Evolutionary conservation across 306 rosid species (phyloP), one percentile per base, ranked within the genome.

Genomic region (Cercis canadensis): DNA sequence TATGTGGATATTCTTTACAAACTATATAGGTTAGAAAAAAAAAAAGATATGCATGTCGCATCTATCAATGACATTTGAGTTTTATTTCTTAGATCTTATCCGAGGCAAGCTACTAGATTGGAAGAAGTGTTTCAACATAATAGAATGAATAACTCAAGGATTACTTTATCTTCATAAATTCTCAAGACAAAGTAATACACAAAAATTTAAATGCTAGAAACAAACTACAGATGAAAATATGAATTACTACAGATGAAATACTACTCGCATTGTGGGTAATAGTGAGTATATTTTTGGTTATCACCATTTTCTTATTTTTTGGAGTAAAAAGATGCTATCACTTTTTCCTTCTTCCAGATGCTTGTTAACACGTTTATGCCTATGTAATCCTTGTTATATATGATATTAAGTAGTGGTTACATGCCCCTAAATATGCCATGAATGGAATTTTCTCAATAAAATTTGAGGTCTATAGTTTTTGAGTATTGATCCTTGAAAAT

Each of bases 101-200:
- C 16, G 21, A 44, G 31, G n/a, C 14, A 6, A 12, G 29, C 34
- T 6, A 1, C 32, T 72, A 50, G 44, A 61, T 39, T 72, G 69
- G 77, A 72, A 34, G 37, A 18, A 45, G 50, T 31, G 49, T 4
- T 45, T 57, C 6, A 57, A 14, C 34, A 57, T 70, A 57, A 70
- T 70, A 1, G 75, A 70, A 70, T 62, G 77, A 34, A 72, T 39
- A 7, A n/a, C 49, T 16, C 67, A 70, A 70, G 67, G 75, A 11
- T 17, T 70, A 54, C 54, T 70, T 11, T 72, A 51, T 36, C 57
- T 72, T 8, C 69, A 72, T 45, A 61, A 72, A 33, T 50, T 50
- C 41, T 51, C 63, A 29, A 73, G 77, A 17, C 18, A 53, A 13
- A 62, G 57, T 73, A 3, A 53, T 63, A 4, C 71, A 73, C 7